Base-by-base conservation (phyloP, 306 rosid species). In the Chamaecrista fasciculata region DNA sequence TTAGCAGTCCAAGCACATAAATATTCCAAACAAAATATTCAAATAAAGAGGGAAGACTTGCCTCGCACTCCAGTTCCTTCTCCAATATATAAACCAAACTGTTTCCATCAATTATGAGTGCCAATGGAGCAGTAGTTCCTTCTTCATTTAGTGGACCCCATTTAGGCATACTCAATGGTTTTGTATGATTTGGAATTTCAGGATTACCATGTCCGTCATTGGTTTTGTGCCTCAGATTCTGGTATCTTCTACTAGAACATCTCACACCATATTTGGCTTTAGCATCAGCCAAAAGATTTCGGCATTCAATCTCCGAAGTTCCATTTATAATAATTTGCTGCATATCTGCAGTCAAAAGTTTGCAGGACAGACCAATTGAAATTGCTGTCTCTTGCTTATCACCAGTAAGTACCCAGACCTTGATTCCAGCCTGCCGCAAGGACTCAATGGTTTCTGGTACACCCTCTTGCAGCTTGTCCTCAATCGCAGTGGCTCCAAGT, bases 331-430 rank as follows among this genome's bases (percentile, higher is more conserved):
- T 74, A 63, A 91, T 86, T 69, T 85, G 87, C 55, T 83, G 85
- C 99, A 89, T 91, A 75, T 85, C 93, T 63, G 79, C 43, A 60
- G 85, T 89, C 71, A 95, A 80, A 58, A 95, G 96, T 77, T 89
- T 95, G 85, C 96, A 91, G 39, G 99, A 91, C 71, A 88, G 82
- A 71, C 91, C 97, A 67, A 95, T 91, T 15, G 99, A 95, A 72
- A 95, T 91, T 15, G 99, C 99, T 0, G 99, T 95, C 89, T 95
- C 99, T 73, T 95, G 99, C 85, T 95, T 95, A 82, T 95, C 99
- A 63, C 99, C 99, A 5, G 99, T 95, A 82, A 95, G 87, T 81
- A 95, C 89, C 99, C 99, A 95, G 78, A 95, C 91, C 87, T 95
- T 95, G 64, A 91, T 95, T 78, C 99, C 99, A 37, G 99, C 97